Evolutionary conservation across 768 basidiomycete genomes (phyloP), one percentile per base, ranked within the genome.

Genomic region (Phaeotremella fagi): DNA sequence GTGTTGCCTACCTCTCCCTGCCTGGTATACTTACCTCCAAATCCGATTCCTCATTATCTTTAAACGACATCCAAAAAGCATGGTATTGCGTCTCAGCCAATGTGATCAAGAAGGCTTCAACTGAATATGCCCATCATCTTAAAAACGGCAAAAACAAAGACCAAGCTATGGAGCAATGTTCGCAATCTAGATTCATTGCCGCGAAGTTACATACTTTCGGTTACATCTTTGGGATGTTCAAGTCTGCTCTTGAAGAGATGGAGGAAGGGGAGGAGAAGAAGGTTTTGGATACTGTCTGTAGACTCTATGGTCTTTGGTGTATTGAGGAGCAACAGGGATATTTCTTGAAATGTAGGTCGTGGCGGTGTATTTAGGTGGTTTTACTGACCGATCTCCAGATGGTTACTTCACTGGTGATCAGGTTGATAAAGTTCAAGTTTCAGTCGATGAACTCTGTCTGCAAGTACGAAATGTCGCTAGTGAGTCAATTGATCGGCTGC

Each of bases 241-340:
- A 59, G 9, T 61, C 67, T 29, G 76, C 75, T 0, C 57, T 75
- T 26, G 65, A 75, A 45, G 71, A 70, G 57, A 68, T 76, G 53
- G 59, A 58, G 1, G 58, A 60, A 31, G 59, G 57, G 9, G 70
- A 71, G 25, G 74, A 76, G 54, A 59, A 60, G 27, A 63, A 70
- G 36, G 63, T 70, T 23, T 59, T 78, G 38, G 55, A 64, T 50
- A 69, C 63, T 12, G 68, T 75, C 36, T 77, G 75, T 53, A 57
- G 59, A 33, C 54, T 78, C 23, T 78, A 77, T 54, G 77, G 75
- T 6, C 60, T 76, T 3, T 76, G 76, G 72, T 65, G 72, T 48
- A 74, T 77, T 51, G 77, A 78, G 55, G 77, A 77, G 67, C 73
- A 77, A 60, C 75, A 75, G 43, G 73, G 68, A 3, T 70, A 69